These are phyloP conservation scores for Cystoderma amianthinum DNA, from an alignment of 768 basidiomycete genomes.

Conservation along the genomic window DNA sequence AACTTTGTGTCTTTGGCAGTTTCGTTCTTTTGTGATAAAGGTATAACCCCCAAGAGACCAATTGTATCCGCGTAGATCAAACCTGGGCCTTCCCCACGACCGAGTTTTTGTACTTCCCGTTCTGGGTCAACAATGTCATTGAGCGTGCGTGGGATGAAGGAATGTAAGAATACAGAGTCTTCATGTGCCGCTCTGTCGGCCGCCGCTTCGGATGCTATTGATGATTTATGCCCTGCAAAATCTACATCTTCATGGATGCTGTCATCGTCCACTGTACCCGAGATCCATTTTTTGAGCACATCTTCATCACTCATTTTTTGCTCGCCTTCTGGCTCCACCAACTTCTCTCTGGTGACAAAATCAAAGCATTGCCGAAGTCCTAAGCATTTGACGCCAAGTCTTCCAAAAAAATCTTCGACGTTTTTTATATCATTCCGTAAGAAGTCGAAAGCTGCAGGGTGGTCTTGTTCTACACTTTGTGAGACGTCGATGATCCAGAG, in stretches of 20 bases:
- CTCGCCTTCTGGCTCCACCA: conserved; percentile 19
- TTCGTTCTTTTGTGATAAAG: conserved; percentile 6
- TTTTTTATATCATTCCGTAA: conserved; percentile 89
- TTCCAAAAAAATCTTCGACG: conserved; percentile 85
- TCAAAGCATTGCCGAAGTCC: conserved; percentile 84
- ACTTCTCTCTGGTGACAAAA: conserved; percentile 65
- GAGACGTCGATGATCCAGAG: conserved; percentile 97
- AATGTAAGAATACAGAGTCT: conserved; percentile 82
- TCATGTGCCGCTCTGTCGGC: conserved; percentile 47
- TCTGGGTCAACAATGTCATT: conserved; percentile 95
- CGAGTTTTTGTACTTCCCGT: conserved; percentile 75
- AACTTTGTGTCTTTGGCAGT: conserved; percentile 3
- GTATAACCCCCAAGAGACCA: conserved; percentile 52
- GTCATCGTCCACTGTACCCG: conserved; percentile 10
- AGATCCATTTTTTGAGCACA: conserved; percentile 33
- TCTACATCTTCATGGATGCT: conserved; percentile 8
- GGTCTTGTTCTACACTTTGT: conserved; percentile 97
- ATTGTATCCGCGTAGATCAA: conserved; percentile 89
- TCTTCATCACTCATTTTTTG: conserved; percentile 24
- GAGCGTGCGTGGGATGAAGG: conserved; percentile 89
- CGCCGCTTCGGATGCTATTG: conserved; percentile 4
- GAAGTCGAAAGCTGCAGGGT: conserved; percentile 95
- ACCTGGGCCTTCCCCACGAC: conserved; percentile 58
- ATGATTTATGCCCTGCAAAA: conserved; percentile 7
- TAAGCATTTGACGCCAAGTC: conserved; percentile 67